Evolutionary conservation across 2,329 filamentous ascomycete genomes (phyloP).

Genomic region (Dothideomycetes sp.): DNA sequence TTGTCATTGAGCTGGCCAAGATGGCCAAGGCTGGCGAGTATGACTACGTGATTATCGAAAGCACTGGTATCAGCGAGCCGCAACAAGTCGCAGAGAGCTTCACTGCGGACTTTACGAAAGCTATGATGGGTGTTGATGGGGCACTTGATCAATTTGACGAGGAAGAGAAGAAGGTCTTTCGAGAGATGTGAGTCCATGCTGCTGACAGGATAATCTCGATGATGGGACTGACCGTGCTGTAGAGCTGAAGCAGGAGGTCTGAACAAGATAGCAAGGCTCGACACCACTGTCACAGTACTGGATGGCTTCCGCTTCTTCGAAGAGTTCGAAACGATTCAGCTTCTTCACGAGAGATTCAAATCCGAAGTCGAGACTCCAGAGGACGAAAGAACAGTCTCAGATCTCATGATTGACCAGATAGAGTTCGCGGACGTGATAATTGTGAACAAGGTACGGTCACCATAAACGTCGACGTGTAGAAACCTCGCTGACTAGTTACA

Average conservation of each 20-base stretch:
- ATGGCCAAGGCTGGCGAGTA: slow-evolving; percentile 52
- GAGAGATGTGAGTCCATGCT: slow-evolving; percentile 30
- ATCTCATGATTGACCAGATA: slow-evolving; percentile 67
- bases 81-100: slow-evolving; percentile 68
- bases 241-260: slow-evolving; percentile 50
- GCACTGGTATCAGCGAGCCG: slow-evolving; percentile 60
- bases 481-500: neutral
- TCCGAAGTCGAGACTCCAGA: slow-evolving; percentile 51
- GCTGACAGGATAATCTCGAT: slow-evolving; percentile 7
- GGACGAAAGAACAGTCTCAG: slow-evolving; percentile 63
- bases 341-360: slow-evolving; percentile 51
- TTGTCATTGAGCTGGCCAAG: slow-evolving; percentile 57
- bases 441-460: slow-evolving; percentile 46
- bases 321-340: slow-evolving; percentile 60
- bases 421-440: slow-evolving; percentile 67
- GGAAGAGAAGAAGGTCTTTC: slow-evolving; percentile 33
- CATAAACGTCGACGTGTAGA: neutral
- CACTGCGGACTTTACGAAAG: slow-evolving; percentile 39
- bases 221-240: neutral
- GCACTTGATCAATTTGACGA: slow-evolving; percentile 28
- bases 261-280: slow-evolving; percentile 53
- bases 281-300: slow-evolving; percentile 62
- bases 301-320: slow-evolving; percentile 63
- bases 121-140: slow-evolving; percentile 15
- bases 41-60: slow-evolving; percentile 64